Conservation (phyloP, 345 rosid genomes). For the Trapa incisa region DNA sequence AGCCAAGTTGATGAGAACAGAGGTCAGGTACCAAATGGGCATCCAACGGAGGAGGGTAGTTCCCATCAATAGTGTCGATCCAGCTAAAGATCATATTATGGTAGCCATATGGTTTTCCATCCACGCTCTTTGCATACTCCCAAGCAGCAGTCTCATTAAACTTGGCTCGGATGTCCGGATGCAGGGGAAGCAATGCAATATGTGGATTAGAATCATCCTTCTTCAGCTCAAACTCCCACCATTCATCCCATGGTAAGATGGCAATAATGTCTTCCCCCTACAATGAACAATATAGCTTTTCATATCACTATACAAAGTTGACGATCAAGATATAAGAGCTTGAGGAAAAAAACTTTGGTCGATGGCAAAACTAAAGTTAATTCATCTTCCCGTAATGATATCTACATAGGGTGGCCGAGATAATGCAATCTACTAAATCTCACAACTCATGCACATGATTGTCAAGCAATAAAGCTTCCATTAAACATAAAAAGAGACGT, state of each 20-base stretch:
- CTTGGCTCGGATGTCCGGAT: constrained; percentile 66
- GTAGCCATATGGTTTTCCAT: constrained; percentile 79
- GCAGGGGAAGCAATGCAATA: constrained; percentile 80
- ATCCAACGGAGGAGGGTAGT: constrained; percentile 90
- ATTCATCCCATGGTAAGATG: constrained; percentile 82
- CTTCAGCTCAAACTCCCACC: constrained; percentile 93
- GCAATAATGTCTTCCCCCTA: constrained; percentile 86
- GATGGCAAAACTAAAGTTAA: not conserved
- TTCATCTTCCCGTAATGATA: not conserved
- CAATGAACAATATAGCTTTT: not conserved
- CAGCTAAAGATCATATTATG: constrained; percentile 97
- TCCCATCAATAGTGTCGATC: constrained; percentile 72
- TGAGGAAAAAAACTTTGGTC: not conserved
- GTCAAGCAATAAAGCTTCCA: not conserved
- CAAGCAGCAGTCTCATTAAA: constrained; percentile 89
- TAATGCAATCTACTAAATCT: not conserved
- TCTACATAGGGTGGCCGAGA: no score
- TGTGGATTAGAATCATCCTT: constrained; percentile 83
- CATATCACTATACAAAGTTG: not conserved
- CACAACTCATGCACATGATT: not conserved
- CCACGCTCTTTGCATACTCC: constrained; percentile 89
- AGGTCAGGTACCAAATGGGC: constrained; percentile 60
- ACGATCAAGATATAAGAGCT: not conserved
- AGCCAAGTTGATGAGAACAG: constrained; percentile 5
- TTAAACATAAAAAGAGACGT: not conserved